Conservation (phyloP, 1,284 basidiomycete species). For the Cryptococcus sp. region DNA sequence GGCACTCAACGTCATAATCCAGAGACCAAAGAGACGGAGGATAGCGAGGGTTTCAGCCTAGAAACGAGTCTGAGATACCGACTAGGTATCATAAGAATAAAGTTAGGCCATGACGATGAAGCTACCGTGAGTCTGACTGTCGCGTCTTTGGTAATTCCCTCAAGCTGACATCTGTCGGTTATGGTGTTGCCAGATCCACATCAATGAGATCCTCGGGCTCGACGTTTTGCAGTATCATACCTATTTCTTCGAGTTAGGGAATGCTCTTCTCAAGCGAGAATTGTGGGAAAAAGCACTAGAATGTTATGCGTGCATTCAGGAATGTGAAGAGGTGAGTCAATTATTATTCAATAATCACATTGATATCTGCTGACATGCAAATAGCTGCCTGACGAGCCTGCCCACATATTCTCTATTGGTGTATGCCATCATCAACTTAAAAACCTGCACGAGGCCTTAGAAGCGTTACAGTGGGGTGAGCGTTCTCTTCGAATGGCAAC, state of each 20-base stretch:
- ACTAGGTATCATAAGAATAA: conserved; percentile 81
- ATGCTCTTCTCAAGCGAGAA: conserved; percentile 74
- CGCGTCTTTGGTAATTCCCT: background rate
- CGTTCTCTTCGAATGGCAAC: conserved; percentile 19
- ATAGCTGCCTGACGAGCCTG: conserved; percentile 32
- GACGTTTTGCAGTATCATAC: conserved; percentile 74
- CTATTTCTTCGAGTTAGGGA: conserved; percentile 78
- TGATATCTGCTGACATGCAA: background rate
- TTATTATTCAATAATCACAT: too few species aligned
- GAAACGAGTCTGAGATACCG: conserved; percentile 81
- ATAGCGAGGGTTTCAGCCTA: conserved; percentile 62
- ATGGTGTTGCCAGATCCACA: conserved; percentile 63
- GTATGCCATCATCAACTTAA: conserved; percentile 72
- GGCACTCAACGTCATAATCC: conserved; percentile 37
- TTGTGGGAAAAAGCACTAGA: conserved; percentile 73
- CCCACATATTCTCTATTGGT: conserved; percentile 59
- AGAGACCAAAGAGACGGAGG: conserved; percentile 40
- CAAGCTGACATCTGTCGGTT: conserved; percentile 9
- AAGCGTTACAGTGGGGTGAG: conserved; percentile 77
- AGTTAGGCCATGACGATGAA: conserved; percentile 75
- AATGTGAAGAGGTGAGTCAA: conserved; percentile 63
- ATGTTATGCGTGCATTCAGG: conserved; percentile 73
- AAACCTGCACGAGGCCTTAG: conserved; percentile 70
- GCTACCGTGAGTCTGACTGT: conserved; percentile 64
- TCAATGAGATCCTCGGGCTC: conserved; percentile 67